A percentile compares a stretch with the other conserved stretches of the same genome.
Conservation (phyloP, 1,139 yeast species). For the Kurtzmaniella quercitrusa region DNA sequence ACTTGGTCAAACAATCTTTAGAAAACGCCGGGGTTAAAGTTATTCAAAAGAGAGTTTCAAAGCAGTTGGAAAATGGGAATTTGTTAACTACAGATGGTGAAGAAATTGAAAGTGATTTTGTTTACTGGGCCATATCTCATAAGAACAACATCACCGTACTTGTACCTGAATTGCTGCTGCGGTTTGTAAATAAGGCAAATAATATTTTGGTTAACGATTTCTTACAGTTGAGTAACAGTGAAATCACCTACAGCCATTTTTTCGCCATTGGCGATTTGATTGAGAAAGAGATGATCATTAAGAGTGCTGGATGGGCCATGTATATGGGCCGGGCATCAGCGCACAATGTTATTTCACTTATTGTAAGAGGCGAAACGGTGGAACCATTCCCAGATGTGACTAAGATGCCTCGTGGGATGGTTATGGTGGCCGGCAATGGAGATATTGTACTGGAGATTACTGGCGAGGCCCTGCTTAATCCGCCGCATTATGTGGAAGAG, state of each 20-base stretch:
- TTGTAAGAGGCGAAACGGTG: conserved; percentile 25
- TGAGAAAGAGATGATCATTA: conserved; percentile 34
- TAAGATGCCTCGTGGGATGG: conserved; percentile 40
- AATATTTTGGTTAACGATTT: conserved; percentile 33
- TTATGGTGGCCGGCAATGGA: conserved; percentile 38
- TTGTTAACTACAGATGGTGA: conserved; percentile 26
- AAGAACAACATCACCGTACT: conserved; percentile 34
- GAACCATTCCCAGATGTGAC: conserved; percentile 35
- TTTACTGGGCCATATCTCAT: conserved; percentile 44
- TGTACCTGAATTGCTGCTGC: conserved; percentile 12
- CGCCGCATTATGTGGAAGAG: conserved; percentile 33
- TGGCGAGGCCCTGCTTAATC: conserved; percentile 33
- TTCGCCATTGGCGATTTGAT: conserved; percentile 42
- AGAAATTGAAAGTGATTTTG: conserved; percentile 27
- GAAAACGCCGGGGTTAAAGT: conserved; percentile 18
- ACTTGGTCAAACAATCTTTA: conserved; percentile 22
- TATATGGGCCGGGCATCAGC: conserved; percentile 42
- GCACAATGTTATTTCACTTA: conserved; percentile 29
- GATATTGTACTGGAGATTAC: conserved; percentile 37
- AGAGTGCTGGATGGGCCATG: conserved; percentile 48
- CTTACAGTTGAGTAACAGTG: conserved; percentile 26
- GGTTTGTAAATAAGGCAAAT: conserved; percentile 22
- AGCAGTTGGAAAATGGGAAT: conserved; percentile 24
- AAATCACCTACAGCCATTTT: conserved; percentile 18
- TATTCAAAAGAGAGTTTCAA: conserved; percentile 22